phyloP scores from a whole-genome alignment of 2,329 filamentous ascomycete species.

The Albophoma yamanashiensis region DNA sequence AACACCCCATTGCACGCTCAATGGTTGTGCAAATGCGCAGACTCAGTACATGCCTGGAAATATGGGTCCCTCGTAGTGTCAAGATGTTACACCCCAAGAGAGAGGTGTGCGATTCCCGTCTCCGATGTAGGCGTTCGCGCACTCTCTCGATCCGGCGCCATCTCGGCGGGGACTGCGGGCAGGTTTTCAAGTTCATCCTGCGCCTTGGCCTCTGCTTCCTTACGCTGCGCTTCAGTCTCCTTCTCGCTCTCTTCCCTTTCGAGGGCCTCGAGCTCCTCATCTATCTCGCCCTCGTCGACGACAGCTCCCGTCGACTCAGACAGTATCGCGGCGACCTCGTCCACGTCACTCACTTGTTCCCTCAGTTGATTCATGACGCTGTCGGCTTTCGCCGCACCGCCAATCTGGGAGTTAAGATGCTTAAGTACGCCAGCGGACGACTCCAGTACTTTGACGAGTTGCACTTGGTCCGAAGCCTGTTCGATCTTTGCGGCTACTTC shows the following conservation, averaged over 20 bases:
- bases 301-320: conserved; percentile 44
- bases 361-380: conserved; percentile 64
- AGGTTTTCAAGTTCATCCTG: conserved; percentile 43
- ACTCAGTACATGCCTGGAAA: background rate
- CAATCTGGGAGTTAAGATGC: conserved; percentile 64
- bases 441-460: conserved; percentile 75
- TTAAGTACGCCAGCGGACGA: conserved; percentile 63
- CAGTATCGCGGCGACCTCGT: conserved; percentile 73
- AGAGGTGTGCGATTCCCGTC: conserved; percentile 23
- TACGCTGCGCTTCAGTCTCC: conserved; percentile 36
- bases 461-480: conserved; percentile 74
- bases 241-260: conserved; percentile 48
- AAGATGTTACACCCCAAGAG: conserved; percentile 7
- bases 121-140: conserved; percentile 23
- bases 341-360: conserved; percentile 69
- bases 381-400: conserved; percentile 66
- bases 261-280: conserved; percentile 75
- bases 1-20: background rate
- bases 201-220: conserved; percentile 32
- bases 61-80: background rate
- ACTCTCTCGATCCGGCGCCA: conserved; percentile 21
- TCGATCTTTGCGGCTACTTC: conserved; percentile 75
- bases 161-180: conserved; percentile 24
- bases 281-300: conserved; percentile 74
- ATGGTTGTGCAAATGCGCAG: background rate